Base-by-base conservation (phyloP, 2,329 filamentous ascomycete genomes). In the Chrysoporthe deuterocubensis region DNA sequence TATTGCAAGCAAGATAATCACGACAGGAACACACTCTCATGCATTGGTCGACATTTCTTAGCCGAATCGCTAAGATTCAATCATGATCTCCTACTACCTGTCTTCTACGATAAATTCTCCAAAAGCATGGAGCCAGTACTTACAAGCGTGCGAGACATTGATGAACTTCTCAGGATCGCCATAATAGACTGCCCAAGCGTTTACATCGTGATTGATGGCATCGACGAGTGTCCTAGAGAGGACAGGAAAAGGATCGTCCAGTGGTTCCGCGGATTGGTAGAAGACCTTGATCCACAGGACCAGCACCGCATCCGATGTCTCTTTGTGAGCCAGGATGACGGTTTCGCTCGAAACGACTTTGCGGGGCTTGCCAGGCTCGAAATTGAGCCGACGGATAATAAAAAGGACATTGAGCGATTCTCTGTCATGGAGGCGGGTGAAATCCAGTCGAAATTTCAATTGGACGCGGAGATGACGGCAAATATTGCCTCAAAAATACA, bases 171-270 rank as follows among this genome's bases (percentile, higher is more conserved):
- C 7, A 66, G 72, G 21, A 70, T 72, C 4, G 71, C 72, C 37
- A 67, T 80, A 1, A 56, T 73, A 14, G 75, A 69, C 60, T 75
- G 71, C 32, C 65, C 71, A 16, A 73, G 70, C 42, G 68, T 73
- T 9, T 79, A 77, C 62, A 73, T 82, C 14, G 70, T 83, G 3
- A 70, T 82, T 52, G 81, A 83, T 71, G 81, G 81, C 0, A 68
- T 83, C 26, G 81, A 83, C 67, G 80, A 82, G 71, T 82, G 79
- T 64, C 68, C 72, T 9, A 57, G 64, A 57, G 67, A 71, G 0
- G 73, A 81, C 40, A 72, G 78, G 46, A 77, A 75, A 58, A 65
- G 72, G 16, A 76, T 81, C 26, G 52, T 75, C 9, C 62, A 63
- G 7, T 78, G 74, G 67, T 78, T 81, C 40, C 62, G 70, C 65